Evolutionary conservation across 768 basidiomycete genomes (phyloP), one percentile per base, ranked within the genome.

Genomic region (Dioszegia crocea): DNA sequence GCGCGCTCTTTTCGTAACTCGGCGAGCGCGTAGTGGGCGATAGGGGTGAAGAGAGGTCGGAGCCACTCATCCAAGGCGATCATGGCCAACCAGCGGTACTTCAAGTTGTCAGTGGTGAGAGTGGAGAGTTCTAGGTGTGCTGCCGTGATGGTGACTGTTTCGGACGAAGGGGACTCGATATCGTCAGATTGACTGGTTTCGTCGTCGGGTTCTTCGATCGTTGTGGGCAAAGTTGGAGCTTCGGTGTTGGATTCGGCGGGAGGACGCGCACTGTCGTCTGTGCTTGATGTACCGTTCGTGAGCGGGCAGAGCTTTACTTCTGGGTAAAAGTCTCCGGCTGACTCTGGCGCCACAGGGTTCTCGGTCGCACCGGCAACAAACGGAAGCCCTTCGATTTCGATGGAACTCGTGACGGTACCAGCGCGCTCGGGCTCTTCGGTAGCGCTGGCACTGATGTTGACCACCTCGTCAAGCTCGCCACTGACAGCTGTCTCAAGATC

Each of bases 31-130:
- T 44, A 66, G 48, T 52, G 24, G 2, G 63, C 64, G 46, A 65
- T 47, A 3, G 70, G 70, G 6, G 59, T 65, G 39, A 63, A 58
- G n/a, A 69, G 56, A 0, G 64, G 58, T 29, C 29, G 38, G 4
- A 72, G 60, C 65, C 67, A 68, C 39, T 45, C 29, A 23, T 61
- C 46, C 17, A 72, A 12, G 39, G 64, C 49, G 39, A 60, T 63
- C 36, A 57, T 67, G 26, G 67, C 70, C 11, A 53, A 24, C 51
- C 51, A 53, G 38, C 51, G 51, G 19, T 40, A 53, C 23, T 40
- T 39, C 38, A 53, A 38, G 17, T 41, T 39, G 4, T 29, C n/a
- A 10, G 23, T 16, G 16, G 51, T 10, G 4, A 27, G 38, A 5
- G 17, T 23, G 4, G 36, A 5, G 39, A 53, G 19, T 10, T 38